Evolutionary conservation across 345 rosid genomes (phyloP).

Genomic region (Dipteronia sinensis): DNA sequence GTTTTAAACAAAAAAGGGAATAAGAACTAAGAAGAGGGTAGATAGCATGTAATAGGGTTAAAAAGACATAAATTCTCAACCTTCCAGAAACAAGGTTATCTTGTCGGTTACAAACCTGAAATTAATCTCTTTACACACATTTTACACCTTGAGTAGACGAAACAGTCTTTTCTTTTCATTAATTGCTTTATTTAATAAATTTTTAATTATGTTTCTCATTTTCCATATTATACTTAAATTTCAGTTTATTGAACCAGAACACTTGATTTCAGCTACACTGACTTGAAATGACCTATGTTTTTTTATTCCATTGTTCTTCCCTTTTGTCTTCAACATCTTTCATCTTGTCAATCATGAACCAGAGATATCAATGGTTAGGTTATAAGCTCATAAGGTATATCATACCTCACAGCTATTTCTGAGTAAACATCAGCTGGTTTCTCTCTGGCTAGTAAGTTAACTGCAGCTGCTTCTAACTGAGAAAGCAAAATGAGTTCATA

Average conservation of each 20-base stretch:
- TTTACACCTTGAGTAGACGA: not conserved
- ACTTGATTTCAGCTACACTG: not conserved
- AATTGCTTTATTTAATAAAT: not conserved
- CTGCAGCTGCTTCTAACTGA: conserved; percentile 95
- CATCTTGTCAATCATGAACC: not conserved
- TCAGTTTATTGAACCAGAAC: not conserved
- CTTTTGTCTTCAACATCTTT: not conserved
- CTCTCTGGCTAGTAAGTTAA: conserved; percentile 79
- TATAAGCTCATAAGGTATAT: not conserved
- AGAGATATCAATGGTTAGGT: not conserved
- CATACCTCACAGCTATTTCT: conserved; percentile 89
- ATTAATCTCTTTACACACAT: not conserved
- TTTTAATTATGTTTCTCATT: not conserved
- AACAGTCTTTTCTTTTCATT: not conserved
- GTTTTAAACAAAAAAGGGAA: not conserved
- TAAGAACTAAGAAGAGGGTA: not conserved
- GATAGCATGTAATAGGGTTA: not conserved
- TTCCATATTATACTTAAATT: not conserved
- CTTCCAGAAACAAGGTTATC: not conserved
- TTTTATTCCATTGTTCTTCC: not conserved
- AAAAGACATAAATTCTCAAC: not conserved
- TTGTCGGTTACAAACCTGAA: not conserved
- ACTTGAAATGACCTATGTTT: not conserved
- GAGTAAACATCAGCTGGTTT: conserved; percentile 96
- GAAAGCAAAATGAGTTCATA: conserved; percentile 18